These are phyloP conservation scores for Erigeron philadelphicus DNA, from an alignment of 140 eudicot species.

Conservation along the genomic window DNA sequence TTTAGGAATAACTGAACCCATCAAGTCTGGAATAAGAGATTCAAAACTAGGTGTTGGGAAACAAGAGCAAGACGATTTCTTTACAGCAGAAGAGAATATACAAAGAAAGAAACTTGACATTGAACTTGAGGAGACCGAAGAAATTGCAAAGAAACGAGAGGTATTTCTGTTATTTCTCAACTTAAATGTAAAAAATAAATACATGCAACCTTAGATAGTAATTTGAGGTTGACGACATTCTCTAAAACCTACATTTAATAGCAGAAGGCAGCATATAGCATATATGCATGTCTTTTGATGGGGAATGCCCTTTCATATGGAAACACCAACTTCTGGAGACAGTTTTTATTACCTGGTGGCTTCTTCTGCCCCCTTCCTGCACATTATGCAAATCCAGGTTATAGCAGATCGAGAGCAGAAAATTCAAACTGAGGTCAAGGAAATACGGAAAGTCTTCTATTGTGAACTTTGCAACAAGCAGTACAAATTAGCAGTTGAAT, in stretches of 20 bases:
- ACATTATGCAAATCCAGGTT: constrained; percentile 96
- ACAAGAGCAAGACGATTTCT: constrained; percentile 93
- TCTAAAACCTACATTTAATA: constrained; percentile 72
- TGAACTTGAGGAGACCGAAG: constrained; percentile 91
- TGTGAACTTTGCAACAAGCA: constrained; percentile 99
- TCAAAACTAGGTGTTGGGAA: constrained; percentile 81
- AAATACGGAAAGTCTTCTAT: constrained; percentile 75
- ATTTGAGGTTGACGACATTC: constrained; percentile 54
- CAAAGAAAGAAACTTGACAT: constrained; percentile 86
- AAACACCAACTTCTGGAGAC: constrained; percentile 80
- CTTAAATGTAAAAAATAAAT: constrained; percentile 13
- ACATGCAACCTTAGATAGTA: constrained; percentile 22
- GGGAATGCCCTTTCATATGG: constrained; percentile 58
- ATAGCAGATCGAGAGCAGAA: constrained; percentile 98
- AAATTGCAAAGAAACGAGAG: constrained; percentile 87
- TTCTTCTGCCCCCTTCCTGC: constrained; percentile 94
- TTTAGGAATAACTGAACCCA: constrained; percentile 85
- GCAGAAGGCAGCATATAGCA: constrained; percentile 97
- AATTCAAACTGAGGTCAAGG: constrained; percentile 91
- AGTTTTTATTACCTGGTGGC: constrained; percentile 99
- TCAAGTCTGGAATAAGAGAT: constrained; percentile 93
- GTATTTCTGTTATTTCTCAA: constrained; percentile 39
- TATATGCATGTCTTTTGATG: constrained; percentile 91
- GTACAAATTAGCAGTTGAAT: constrained; percentile 95
- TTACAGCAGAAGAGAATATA: constrained; percentile 91